Evolutionary conservation across 2,329 filamentous ascomycete genomes (phyloP), one percentile per base, ranked within the genome.

Genomic region (Talaromyces sp.): DNA sequence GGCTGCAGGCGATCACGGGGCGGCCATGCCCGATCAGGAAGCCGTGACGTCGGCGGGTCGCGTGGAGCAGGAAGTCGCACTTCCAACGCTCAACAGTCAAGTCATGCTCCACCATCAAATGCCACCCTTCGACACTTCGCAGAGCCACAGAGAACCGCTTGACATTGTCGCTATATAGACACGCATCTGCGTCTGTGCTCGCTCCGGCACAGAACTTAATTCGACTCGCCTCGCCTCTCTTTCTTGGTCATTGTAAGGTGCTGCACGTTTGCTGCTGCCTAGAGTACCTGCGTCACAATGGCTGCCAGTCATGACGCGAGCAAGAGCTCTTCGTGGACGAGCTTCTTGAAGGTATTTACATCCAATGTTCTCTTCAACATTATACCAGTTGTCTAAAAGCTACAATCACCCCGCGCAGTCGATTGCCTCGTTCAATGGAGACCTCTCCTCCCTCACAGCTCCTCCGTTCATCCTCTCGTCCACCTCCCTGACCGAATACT

Each of bases 401-500:
- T 38, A 38, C 17, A 8, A 8, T 5, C 35, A n/a, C 17, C 14
- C 17, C 7, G 14, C 27, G 17, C 56, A 81, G 71, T 91, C 89
- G 54, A 89, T 93, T 71, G 87, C 89, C 58, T 90, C 88, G 4
- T 93, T 93, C 80, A 90, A 89, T 70, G 90, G 90, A 69, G 90
- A 93, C 74, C 83, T 93, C 61, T 89, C 89, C 35, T 91, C 89
- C 63, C 79, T 93, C 69, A 93, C 90, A 38, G 90, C 90, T 43
- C 90, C 90, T 58, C 90, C 90, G 19, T 93, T 93, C 70, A 91
- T 93, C 67, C 85, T 93, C 58, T 91, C 89, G 46, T 85, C 86
- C 41, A 90, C 88, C 66, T 91, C 89, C 64, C 79, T 93, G 63
- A 89, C 88, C 67, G 90, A 93, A 73, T 93, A 90, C 79, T 90